phyloP scores from a whole-genome alignment of 352 stramenopile genomes.

The Phytophthora niederhauseri region DNA sequence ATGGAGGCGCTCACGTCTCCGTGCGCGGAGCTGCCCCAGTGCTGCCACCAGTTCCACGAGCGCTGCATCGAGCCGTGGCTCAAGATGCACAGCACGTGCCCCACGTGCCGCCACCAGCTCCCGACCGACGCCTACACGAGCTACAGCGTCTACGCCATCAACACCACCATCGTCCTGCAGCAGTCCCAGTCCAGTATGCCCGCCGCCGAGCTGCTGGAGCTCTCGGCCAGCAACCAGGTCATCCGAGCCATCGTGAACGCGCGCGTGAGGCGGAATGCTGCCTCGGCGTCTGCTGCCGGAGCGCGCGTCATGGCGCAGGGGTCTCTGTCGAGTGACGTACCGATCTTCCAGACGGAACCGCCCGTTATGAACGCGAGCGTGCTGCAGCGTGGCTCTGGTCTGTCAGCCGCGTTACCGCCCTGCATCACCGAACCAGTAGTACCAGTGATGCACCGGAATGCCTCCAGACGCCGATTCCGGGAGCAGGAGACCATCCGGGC shows the following conservation, averaged over 20 bases:
- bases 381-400: slow-evolving; percentile 53
- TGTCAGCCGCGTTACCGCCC: slow-evolving; percentile 49
- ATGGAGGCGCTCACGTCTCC: slow-evolving; percentile 71
- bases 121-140: slow-evolving; percentile 84
- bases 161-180: slow-evolving; percentile 90
- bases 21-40: slow-evolving; percentile 71
- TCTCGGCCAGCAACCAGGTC: slow-evolving; percentile 86
- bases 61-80: slow-evolving; percentile 88
- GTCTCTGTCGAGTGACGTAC: slow-evolving; percentile 48
- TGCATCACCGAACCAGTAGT: slow-evolving; percentile 75
- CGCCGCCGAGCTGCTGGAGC: slow-evolving; percentile 73
- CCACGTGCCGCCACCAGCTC: slow-evolving; percentile 81
- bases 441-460: slow-evolving; percentile 71
- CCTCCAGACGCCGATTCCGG: slow-evolving; percentile 62
- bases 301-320: slow-evolving; percentile 9
- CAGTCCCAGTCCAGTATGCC: slow-evolving; percentile 83
- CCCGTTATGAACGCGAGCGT: slow-evolving; percentile 85
- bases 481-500: slow-evolving; percentile 46
- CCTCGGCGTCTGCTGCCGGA: slow-evolving; percentile 15
- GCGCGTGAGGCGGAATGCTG: slow-evolving; percentile 67
- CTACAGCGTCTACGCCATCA: slow-evolving; percentile 91
- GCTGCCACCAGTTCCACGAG: slow-evolving; percentile 81
- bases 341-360: slow-evolving; percentile 54
- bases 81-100: slow-evolving; percentile 87
- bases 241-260: slow-evolving; percentile 89